These are phyloP conservation scores for Pontederia paniculata DNA, from an alignment of 176 grass and related monocot species.

Conservation along the genomic window DNA sequence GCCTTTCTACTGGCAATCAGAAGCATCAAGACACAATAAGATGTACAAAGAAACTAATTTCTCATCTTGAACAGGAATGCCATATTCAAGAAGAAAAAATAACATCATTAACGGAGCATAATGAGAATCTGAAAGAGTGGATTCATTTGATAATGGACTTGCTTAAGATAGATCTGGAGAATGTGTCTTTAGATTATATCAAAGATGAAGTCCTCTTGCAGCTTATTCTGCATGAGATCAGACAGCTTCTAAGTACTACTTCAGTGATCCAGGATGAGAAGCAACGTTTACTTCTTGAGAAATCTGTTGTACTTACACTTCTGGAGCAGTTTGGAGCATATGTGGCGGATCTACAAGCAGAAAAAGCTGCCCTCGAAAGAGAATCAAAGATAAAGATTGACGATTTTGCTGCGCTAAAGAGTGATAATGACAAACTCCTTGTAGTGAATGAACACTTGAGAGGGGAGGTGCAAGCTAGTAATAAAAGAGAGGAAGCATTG, in stretches of 20 bases:
- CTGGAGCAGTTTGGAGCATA: slow-evolving; percentile 83
- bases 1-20: slow-evolving; percentile 18
- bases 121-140: slow-evolving; percentile 43
- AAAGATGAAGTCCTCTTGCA: slow-evolving; percentile 84
- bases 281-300: slow-evolving; percentile 73
- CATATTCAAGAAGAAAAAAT: slow-evolving; percentile 31
- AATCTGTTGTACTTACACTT: slow-evolving; percentile 78
- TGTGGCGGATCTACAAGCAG: slow-evolving; percentile 69
- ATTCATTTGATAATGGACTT: slow-evolving; percentile 54
- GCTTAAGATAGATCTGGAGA: slow-evolving; percentile 71
- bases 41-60: background rate
- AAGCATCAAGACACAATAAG: slow-evolving; percentile 27
- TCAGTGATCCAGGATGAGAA: slow-evolving; percentile 77
- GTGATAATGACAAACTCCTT: slow-evolving; percentile 36
- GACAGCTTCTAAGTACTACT: slow-evolving; percentile 52
- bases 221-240: slow-evolving; percentile 83
- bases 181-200: slow-evolving; percentile 53
- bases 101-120: slow-evolving; percentile 26
- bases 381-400: slow-evolving; percentile 44
- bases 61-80: slow-evolving; percentile 11
- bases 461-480: slow-evolving; percentile 45
- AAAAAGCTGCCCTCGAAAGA: slow-evolving; percentile 47
- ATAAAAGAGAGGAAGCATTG: slow-evolving; percentile 45
- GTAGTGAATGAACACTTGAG: slow-evolving; percentile 34
- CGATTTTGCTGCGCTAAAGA: slow-evolving; percentile 38